Evolutionary conservation across 306 rosid genomes (phyloP).

Genomic region (Hylodesmum podocarpum): DNA sequence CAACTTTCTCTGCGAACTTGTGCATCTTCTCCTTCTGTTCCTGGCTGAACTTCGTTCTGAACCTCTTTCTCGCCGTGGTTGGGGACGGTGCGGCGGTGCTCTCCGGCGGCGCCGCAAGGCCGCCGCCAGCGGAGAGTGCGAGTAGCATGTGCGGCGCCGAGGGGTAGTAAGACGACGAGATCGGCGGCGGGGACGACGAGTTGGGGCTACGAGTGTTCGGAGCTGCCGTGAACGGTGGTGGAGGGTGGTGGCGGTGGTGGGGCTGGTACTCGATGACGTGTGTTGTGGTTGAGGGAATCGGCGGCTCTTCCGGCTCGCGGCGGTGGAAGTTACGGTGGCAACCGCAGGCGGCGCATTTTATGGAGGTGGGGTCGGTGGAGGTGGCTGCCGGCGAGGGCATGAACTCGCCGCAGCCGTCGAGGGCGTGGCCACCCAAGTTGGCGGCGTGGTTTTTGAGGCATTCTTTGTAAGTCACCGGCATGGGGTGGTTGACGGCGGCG

Average conservation of each 20-base stretch:
- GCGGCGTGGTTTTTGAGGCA: slow-evolving; percentile 95
- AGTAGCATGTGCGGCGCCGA: slow-evolving; percentile 95
- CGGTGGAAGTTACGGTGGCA: slow-evolving; percentile 99
- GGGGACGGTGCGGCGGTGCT: slow-evolving; percentile 25
- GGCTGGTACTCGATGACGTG: slow-evolving; percentile 88
- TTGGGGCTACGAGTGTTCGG: slow-evolving; percentile 58
- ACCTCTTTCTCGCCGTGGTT: slow-evolving; percentile 49
- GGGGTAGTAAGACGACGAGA: slow-evolving; percentile 94
- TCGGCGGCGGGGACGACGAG: slow-evolving; percentile 94
- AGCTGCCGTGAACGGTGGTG: slow-evolving; percentile 34
- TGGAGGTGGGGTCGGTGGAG: slow-evolving; percentile 71
- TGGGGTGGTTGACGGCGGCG: slow-evolving; percentile 6
- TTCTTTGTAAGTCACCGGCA: slow-evolving; percentile 64
- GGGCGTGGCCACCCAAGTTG: slow-evolving; percentile 74
- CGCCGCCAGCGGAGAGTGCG: slow-evolving; percentile 70
- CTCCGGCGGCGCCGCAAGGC: slow-evolving; percentile 40
- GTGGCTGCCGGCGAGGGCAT: slow-evolving; percentile 74
- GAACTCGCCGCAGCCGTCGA: slow-evolving; percentile 97
- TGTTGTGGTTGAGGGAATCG: slow-evolving; percentile 41
- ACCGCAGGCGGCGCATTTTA: slow-evolving; percentile 95
- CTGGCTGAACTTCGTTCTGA: slow-evolving; percentile 74
- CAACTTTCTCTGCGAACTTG: slow-evolving; percentile 74
- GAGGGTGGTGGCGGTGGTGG: slow-evolving; percentile 79
- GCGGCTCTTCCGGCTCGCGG: slow-evolving; percentile 80
- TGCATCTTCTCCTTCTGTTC: slow-evolving; percentile 92